Evolutionary conservation across 2,329 filamentous ascomycete species (phyloP).

Genomic region (Fusarium mundagurra): DNA sequence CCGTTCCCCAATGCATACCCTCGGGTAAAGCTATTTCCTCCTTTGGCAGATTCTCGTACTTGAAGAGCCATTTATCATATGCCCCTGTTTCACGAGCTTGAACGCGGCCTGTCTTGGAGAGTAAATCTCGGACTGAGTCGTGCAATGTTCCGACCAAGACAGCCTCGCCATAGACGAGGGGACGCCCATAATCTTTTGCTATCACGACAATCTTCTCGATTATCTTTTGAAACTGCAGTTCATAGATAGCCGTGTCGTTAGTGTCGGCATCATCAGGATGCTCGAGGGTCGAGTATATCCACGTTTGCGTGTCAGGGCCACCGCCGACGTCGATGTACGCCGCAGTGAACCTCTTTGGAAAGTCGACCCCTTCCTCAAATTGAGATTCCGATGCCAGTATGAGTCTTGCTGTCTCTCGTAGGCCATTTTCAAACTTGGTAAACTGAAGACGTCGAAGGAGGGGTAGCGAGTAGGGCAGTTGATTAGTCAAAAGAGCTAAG

Average conservation of each 20-base stretch:
- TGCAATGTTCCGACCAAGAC: conserved; percentile 52
- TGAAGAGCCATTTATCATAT: conserved; percentile 69
- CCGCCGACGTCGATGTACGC: conserved; percentile 70
- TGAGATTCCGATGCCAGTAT: conserved; percentile 48
- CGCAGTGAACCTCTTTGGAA: conserved; percentile 56
- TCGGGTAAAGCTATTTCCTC: conserved; percentile 48
- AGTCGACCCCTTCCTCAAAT: background rate
- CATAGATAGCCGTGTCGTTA: conserved; percentile 34
- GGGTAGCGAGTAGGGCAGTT: conserved; percentile 68
- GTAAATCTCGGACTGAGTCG: conserved; percentile 40
- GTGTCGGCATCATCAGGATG: conserved; percentile 28
- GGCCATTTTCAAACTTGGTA: conserved; percentile 53
- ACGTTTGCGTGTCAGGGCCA: conserved; percentile 71
- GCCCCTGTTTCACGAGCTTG: conserved; percentile 40
- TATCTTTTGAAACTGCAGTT: conserved; percentile 48
- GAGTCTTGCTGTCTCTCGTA: conserved; percentile 55
- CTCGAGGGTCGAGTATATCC: conserved; percentile 68
- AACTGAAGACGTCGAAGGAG: conserved; percentile 72
- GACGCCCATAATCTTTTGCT: conserved; percentile 33
- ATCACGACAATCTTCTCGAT: conserved; percentile 45
- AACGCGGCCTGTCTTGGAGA: conserved; percentile 42
- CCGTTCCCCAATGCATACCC: conserved; percentile 65
- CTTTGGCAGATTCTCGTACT: conserved; percentile 55
- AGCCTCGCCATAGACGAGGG: conserved; percentile 37
- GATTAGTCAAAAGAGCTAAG: conserved; percentile 57